Conservation (phyloP, 2,329 filamentous ascomycete species). For the Bimuria novae-zelandiae region DNA sequence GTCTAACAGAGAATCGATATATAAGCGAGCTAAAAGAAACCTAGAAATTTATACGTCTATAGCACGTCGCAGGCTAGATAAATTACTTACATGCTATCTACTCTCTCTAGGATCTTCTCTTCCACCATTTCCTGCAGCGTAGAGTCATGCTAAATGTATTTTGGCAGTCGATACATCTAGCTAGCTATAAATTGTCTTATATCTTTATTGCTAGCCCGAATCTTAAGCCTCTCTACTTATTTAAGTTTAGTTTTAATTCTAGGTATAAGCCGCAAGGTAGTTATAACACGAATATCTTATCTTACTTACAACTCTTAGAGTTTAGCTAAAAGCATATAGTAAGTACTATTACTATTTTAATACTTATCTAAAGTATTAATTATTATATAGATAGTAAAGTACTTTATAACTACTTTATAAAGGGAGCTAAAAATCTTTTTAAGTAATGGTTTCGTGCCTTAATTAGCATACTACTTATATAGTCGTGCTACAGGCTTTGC, state of each 20-base stretch:
- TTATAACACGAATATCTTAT: constrained; percentile 15
- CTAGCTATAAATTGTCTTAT: neutral
- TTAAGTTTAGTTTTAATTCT: neutral
- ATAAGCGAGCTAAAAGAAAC: constrained; percentile 12
- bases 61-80: neutral
- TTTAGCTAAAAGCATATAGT: constrained; percentile 11
- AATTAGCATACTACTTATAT: constrained; percentile 25
- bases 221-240: neutral
- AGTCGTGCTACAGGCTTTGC: constrained; percentile 6
- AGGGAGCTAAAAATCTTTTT: constrained; percentile 25
- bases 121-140: constrained; percentile 6
- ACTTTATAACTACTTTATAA: constrained; percentile 17
- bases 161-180: neutral
- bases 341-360: constrained; percentile 14
- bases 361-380: constrained; percentile 44
- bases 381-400: constrained; percentile 32
- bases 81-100: constrained; percentile 23
- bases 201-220: neutral
- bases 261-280: constrained; percentile 18
- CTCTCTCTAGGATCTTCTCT: constrained; percentile 19
- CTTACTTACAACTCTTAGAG: constrained; percentile 12
- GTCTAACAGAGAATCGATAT: constrained; percentile 8
- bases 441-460: constrained; percentile 23
- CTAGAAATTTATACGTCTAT: neutral
- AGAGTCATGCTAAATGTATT: neutral